Evolutionary conservation across 2,329 filamentous ascomycete genomes (phyloP).

Genomic region (Periconia macrospinosa): DNA sequence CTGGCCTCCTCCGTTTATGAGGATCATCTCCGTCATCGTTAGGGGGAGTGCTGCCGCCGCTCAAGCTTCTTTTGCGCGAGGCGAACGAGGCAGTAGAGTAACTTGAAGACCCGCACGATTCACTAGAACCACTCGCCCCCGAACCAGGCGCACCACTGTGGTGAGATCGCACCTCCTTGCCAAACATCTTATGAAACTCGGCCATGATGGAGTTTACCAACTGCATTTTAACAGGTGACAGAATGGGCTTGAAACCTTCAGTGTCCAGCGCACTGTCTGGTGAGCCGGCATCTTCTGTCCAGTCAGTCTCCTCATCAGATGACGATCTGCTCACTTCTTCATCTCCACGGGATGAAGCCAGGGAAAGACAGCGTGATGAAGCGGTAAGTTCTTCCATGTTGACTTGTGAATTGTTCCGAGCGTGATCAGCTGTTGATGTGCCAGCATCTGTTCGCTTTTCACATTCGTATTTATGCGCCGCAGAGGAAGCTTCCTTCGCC

Average conservation of each 20-base stretch:
- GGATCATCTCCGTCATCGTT: constrained; percentile 22
- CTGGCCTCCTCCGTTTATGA: constrained; percentile 22
- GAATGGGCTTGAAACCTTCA: constrained; percentile 14
- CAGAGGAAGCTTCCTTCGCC: no score
- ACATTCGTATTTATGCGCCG: no score
- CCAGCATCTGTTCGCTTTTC: neutral
- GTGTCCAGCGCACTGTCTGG: constrained; percentile 19
- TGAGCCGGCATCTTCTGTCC: constrained; percentile 22
- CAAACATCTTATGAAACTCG: constrained; percentile 22
- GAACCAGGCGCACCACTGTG: constrained; percentile 9
- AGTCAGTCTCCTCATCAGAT: constrained; percentile 27
- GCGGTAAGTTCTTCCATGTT: constrained; percentile 18
- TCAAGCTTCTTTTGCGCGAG: constrained; percentile 24
- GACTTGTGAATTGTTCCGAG: neutral
- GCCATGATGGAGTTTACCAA: constrained; percentile 22
- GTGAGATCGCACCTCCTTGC: constrained; percentile 8
- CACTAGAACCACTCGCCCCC: constrained; percentile 6
- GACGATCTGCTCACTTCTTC: constrained; percentile 11
- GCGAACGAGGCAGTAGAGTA: constrained; percentile 19
- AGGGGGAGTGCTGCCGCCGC: constrained; percentile 18
- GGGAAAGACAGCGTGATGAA: constrained; percentile 22
- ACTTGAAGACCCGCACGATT: constrained; percentile 13
- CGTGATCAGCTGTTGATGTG: neutral
- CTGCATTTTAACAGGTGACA: constrained; percentile 21
- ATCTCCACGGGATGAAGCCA: constrained; percentile 16